Conservation (phyloP, 768 basidiomycete genomes). For the Collybia nuda region DNA sequence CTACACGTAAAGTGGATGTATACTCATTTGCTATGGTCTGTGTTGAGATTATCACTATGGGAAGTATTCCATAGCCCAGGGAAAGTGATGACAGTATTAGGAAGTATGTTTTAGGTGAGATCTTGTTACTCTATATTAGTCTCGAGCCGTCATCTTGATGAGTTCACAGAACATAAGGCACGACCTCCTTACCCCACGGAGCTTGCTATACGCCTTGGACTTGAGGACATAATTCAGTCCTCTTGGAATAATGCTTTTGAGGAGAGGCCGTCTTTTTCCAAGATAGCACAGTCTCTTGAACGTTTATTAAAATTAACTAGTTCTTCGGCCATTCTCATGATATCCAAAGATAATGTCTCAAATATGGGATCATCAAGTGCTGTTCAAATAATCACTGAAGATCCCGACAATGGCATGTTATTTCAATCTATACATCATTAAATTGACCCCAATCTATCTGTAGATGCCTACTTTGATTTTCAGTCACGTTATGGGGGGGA, state of each 20-base stretch:
- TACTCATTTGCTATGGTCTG: constrained; percentile 70
- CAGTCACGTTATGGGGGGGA: no score
- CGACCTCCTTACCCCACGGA: constrained; percentile 11
- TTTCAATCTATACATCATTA: no score
- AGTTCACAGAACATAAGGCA: constrained; percentile 4
- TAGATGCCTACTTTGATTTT: no score
- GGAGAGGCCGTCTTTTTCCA: constrained; percentile 1
- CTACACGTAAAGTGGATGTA: constrained; percentile 57
- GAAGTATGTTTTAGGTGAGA: constrained; percentile 48
- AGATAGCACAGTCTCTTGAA: no score
- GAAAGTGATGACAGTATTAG: constrained; percentile 51
- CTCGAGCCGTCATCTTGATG: neutral
- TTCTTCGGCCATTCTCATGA: no score
- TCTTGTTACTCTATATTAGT: neutral
- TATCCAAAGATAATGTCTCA: no score
- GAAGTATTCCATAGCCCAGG: constrained; percentile 58
- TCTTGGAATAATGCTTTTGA: constrained; percentile 5
- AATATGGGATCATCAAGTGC: no score
- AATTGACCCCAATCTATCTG: no score
- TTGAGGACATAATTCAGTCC: constrained; percentile 2
- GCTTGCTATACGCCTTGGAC: neutral
- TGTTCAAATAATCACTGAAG: no score
- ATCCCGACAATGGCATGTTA: no score
- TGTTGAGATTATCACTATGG: constrained; percentile 61
- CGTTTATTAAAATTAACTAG: no score